Percentiles rank a stretch among this genome's conserved stretches.
Conservation (phyloP, 441 rosid genomes). For the Pelargonium australe region DNA sequence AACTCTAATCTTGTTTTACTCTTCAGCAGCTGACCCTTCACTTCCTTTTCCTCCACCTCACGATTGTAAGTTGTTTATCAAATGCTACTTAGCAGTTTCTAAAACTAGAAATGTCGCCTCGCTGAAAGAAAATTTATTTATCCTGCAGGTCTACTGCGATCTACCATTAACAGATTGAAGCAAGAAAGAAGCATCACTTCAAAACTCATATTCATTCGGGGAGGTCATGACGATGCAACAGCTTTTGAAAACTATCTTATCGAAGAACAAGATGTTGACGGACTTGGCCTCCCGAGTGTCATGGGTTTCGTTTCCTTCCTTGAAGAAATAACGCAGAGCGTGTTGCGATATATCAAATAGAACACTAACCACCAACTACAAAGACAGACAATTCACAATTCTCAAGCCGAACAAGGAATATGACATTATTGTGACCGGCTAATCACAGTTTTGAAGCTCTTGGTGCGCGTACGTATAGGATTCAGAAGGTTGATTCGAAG, state of each 20-base stretch:
- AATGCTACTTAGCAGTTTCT: background rate
- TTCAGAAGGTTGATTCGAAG: too few relatives aligned
- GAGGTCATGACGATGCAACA: constrained; percentile 80
- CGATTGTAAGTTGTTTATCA: constrained; percentile 55
- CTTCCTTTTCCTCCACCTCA: constrained; percentile 94
- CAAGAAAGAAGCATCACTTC: constrained; percentile 84
- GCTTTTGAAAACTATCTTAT: constrained; percentile 81
- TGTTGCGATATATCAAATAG: constrained; percentile 75
- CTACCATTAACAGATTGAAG: constrained; percentile 75
- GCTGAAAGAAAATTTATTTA: too few relatives aligned
- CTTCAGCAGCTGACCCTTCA: constrained; percentile 75
- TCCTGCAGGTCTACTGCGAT: constrained; percentile 57
- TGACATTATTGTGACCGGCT: too few relatives aligned
- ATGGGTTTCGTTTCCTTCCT: constrained; percentile 97
- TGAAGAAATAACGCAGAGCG: constrained; percentile 68
- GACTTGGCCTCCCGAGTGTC: constrained; percentile 72
- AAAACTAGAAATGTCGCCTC: too few relatives aligned
- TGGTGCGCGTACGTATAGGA: too few relatives aligned
- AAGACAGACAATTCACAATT: too few relatives aligned
- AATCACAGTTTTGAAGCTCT: too few relatives aligned
- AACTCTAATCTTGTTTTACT: constrained; percentile 75
- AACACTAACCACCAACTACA: too few relatives aligned
- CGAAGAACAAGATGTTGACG: constrained; percentile 93
- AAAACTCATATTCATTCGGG: constrained; percentile 68
- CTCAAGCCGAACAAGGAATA: too few relatives aligned